Evolutionary conservation across 495 filamentous ascomycete species (phyloP).

Genomic region (Penicillium parvum): DNA sequence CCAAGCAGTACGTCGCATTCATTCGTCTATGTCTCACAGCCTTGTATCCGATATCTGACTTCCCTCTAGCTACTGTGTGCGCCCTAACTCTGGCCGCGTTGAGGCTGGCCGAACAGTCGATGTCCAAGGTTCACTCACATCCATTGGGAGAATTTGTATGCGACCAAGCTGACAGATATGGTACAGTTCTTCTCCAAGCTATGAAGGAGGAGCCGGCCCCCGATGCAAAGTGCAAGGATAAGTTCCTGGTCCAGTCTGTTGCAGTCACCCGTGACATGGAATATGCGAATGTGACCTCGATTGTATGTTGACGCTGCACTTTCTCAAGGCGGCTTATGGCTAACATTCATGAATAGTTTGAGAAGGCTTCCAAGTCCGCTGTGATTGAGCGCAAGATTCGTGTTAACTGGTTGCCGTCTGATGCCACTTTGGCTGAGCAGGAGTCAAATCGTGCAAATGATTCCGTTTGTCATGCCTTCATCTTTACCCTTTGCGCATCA

Average conservation of each 20-base stretch:
- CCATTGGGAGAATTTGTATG: not conserved
- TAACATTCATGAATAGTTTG: constrained; percentile 45
- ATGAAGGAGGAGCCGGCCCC: constrained; percentile 91
- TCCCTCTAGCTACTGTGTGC: constrained; percentile 83
- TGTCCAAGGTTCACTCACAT: constrained; percentile 67
- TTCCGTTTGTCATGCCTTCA: constrained; percentile 29
- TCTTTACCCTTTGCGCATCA: not conserved
- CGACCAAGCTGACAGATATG: constrained; percentile 11
- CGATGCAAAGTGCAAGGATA: constrained; percentile 90
- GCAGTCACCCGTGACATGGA: constrained; percentile 79
- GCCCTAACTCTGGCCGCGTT: constrained; percentile 94
- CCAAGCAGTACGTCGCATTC: constrained; percentile 77
- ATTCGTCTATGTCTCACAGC: not conserved
- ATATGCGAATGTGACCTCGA: constrained; percentile 67
- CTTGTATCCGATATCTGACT: constrained; percentile 21
- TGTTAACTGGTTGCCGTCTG: constrained; percentile 72
- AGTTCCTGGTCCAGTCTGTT: constrained; percentile 96
- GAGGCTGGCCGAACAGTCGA: constrained; percentile 83
- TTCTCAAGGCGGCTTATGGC: not conserved
- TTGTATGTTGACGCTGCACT: constrained; percentile 53
- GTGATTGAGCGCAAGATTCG: constrained; percentile 95
- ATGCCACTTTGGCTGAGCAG: constrained; percentile 31
- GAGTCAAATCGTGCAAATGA: constrained; percentile 43
- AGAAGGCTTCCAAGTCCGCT: constrained; percentile 67
- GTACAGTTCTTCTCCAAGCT: constrained; percentile 83